Percentiles rank a stretch among this genome's conserved stretches.
These are phyloP conservation scores for Cutaneotrichosporon sp. DNA, from an alignment of 1,284 basidiomycete genomes.

Conservation along the genomic window DNA sequence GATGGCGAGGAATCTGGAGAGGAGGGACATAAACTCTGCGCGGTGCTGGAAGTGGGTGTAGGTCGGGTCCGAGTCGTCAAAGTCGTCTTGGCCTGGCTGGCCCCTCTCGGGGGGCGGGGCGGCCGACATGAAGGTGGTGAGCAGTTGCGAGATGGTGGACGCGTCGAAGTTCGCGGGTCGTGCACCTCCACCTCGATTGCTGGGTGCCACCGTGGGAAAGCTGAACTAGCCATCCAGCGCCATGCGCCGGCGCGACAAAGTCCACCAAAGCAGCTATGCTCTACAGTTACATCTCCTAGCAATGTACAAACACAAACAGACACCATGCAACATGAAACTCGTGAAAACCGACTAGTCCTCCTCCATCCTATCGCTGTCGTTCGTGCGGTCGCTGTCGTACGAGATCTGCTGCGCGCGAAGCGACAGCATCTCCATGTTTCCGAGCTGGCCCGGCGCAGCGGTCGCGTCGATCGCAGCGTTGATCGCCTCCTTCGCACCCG, in stretches of 20 bases:
- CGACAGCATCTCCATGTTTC: slow-evolving; percentile 43
- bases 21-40: slow-evolving; percentile 62
- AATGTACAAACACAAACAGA: not conserved
- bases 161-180: not conserved
- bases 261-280: not conserved
- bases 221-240: no score
- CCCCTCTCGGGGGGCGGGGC: not conserved
- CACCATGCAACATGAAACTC: not conserved
- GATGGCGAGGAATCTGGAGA: slow-evolving; percentile 60
- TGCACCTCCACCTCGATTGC: slow-evolving; percentile 4
- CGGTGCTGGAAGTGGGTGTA: slow-evolving; percentile 53
- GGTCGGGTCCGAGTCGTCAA: slow-evolving; percentile 48
- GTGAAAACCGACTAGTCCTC: slow-evolving; percentile 7
- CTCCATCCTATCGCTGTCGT: slow-evolving; percentile 8
- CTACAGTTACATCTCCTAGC: slow-evolving; percentile 5
- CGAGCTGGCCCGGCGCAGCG: slow-evolving; percentile 31
- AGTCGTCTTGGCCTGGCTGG: slow-evolving; percentile 9
- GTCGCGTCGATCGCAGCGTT: slow-evolving; percentile 17
- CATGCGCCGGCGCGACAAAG: no score
- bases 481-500: slow-evolving; percentile 20
- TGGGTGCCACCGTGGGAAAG: not conserved
- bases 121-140: not conserved
- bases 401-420: slow-evolving; percentile 16
- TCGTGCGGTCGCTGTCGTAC: not conserved
- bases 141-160: not conserved